Evolutionary conservation across 768 basidiomycete genomes (phyloP).

Genomic region (Sporobolomyces phaffii): DNA sequence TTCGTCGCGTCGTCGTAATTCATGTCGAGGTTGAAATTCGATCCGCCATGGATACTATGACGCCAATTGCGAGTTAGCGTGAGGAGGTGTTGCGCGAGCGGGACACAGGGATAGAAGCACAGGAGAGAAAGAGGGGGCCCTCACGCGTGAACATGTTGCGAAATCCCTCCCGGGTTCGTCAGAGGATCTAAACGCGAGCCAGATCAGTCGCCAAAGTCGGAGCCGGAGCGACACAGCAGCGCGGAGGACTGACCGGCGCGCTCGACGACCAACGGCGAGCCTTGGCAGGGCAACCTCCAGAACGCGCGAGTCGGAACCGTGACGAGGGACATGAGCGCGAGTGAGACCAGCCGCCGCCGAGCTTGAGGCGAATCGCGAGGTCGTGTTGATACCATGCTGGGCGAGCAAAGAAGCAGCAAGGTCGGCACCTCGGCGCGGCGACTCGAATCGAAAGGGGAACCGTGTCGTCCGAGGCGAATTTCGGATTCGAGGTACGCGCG

Average conservation of each 20-base stretch:
- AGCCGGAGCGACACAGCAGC: too few species aligned
- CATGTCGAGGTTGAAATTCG: constrained; percentile 29
- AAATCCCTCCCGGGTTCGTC: constrained; percentile 1
- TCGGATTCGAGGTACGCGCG: too few species aligned
- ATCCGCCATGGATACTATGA: constrained; percentile 8
- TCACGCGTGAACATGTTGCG: constrained; percentile 8
- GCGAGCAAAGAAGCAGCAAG: too few species aligned
- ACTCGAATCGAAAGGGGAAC: too few species aligned
- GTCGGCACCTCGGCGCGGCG: too few species aligned
- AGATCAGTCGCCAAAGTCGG: background rate
- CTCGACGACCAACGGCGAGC: background rate
- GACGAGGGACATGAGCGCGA: background rate
- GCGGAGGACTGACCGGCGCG: background rate
- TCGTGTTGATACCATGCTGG: too few species aligned
- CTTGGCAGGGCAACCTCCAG: constrained; percentile 13
- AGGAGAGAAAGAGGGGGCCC: background rate
- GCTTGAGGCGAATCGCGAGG: too few species aligned
- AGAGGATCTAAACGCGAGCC: background rate
- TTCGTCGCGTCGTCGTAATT: background rate
- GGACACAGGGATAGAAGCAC: background rate
- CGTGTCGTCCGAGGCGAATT: too few species aligned
- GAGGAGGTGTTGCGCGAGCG: background rate
- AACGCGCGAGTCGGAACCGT: background rate
- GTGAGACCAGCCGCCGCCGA: too few species aligned
- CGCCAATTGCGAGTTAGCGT: too few species aligned